phyloP scores from a whole-genome alignment of 2,329 filamentous ascomycete species.

The Sporothrix pseudoabietina region DNA sequence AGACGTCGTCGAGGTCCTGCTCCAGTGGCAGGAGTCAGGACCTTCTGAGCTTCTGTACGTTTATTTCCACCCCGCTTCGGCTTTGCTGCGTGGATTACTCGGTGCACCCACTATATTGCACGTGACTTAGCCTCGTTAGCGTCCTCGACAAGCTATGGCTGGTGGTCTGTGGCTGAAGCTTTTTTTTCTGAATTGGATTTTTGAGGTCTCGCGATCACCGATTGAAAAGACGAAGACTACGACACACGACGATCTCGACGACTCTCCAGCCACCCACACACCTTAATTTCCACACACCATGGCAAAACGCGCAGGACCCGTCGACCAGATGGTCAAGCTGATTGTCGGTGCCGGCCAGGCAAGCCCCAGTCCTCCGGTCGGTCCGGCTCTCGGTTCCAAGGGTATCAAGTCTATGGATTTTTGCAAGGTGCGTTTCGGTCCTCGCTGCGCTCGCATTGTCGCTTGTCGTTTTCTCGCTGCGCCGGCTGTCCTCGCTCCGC shows the following conservation, averaged over 20 bases:
- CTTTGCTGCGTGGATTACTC: conserved; percentile 3
- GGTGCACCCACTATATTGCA: neutral
- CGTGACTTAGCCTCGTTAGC: neutral
- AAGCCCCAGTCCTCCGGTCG: conserved; percentile 90
- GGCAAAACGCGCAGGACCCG: conserved; percentile 53
- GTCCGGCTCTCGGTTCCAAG: conserved; percentile 93
- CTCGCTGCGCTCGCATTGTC: neutral
- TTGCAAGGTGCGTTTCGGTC: conserved; percentile 72
- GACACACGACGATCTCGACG: neutral
- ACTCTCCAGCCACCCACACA: neutral
- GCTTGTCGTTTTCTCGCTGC: conserved; percentile 12
- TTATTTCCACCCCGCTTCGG: conserved; percentile 13
- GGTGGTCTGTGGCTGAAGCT: conserved; percentile 17
- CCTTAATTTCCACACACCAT: conserved; percentile 42
- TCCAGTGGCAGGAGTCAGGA: neutral
- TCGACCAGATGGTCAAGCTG: conserved; percentile 87
- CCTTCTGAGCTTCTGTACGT: neutral
- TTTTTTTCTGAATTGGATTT: conserved; percentile 16
- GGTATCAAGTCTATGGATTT: conserved; percentile 99
- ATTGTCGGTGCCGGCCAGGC: conserved; percentile 96
- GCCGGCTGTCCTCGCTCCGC: neutral
- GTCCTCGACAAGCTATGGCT: neutral
- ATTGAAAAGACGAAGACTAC: neutral
- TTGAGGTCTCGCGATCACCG: neutral
- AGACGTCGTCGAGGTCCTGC: neutral